A percentile compares a stretch with the other conserved stretches of the same genome.
phyloP scores from a whole-genome alignment of 2,329 filamentous ascomycete genomes.

The Botryosphaeria dothidea region DNA sequence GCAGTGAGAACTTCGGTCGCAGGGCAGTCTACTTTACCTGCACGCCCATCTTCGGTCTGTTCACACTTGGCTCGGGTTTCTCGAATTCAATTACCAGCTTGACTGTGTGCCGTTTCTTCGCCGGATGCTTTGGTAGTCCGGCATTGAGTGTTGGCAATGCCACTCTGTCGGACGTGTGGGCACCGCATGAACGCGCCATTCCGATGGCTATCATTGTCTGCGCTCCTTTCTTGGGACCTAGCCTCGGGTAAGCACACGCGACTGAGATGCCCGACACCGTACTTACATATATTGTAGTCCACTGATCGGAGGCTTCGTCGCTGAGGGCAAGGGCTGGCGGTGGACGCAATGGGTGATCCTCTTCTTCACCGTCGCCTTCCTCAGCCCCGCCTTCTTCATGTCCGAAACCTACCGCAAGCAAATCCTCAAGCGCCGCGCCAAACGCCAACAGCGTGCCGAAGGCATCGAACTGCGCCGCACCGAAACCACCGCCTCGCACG shows the following conservation, averaged over 20 bases:
- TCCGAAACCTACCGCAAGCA: slow-evolving; percentile 56
- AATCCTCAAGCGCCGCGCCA: slow-evolving; percentile 36
- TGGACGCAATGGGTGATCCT: slow-evolving; percentile 43
- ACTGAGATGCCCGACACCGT: not conserved
- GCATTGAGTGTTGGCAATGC: slow-evolving; percentile 41
- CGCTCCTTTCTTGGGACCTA: slow-evolving; percentile 39
- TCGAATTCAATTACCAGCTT: slow-evolving; percentile 68
- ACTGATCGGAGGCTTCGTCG: slow-evolving; percentile 42
- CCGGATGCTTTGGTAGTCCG: slow-evolving; percentile 33
- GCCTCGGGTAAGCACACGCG: slow-evolving; percentile 29
- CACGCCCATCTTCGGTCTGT: slow-evolving; percentile 62
- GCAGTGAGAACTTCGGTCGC: slow-evolving; percentile 72
- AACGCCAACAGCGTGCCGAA: slow-evolving; percentile 29
- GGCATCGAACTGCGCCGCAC: slow-evolving; percentile 27
- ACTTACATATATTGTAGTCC: slow-evolving; percentile 26
- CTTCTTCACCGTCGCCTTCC: slow-evolving; percentile 39
- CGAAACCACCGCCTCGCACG: slow-evolving; percentile 17
- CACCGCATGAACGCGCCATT: slow-evolving; percentile 31
- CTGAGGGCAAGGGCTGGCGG: slow-evolving; percentile 39
- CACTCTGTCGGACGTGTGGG: slow-evolving; percentile 39
- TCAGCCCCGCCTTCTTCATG: slow-evolving; percentile 40
- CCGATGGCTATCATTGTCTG: slow-evolving; percentile 34
- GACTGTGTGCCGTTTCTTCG: slow-evolving; percentile 63
- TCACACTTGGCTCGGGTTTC: slow-evolving; percentile 44
- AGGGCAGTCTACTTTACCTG: slow-evolving; percentile 69